Percentiles rank a stretch among this genome's conserved stretches.
Evolutionary conservation across 306 rosid genomes (phyloP).

Genomic region (Casuarina equisetifolia): DNA sequence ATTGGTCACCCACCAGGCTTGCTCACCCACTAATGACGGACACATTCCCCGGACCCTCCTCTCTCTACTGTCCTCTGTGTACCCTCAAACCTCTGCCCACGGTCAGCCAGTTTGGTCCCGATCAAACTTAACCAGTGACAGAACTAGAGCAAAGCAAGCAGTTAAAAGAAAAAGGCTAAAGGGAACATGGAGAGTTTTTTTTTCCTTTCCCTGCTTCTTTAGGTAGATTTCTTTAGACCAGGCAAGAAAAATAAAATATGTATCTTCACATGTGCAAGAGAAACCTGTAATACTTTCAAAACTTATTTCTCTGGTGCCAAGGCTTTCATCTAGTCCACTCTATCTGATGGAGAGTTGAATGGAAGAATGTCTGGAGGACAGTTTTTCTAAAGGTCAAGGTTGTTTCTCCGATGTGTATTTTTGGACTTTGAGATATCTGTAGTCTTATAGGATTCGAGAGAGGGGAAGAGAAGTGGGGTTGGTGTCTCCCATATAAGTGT

Average conservation of each 20-base stretch:
- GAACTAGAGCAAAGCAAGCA: conserved; percentile 17
- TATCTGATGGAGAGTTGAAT: conserved; percentile 3
- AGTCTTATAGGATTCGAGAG: conserved; percentile 22
- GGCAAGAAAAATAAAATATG: neutral
- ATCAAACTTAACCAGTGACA: conserved; percentile 20
- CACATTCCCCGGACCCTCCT: conserved; percentile 23
- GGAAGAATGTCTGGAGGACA: conserved; percentile 33
- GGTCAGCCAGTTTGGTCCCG: conserved; percentile 47
- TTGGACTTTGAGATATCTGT: conserved; percentile 15
- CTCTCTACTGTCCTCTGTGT: conserved; percentile 22
- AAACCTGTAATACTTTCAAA: neutral
- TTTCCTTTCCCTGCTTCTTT: conserved; percentile 10
- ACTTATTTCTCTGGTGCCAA: neutral
- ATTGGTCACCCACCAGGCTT: too few species aligned
- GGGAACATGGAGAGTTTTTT: conserved; percentile 9
- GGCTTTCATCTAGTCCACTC: conserved; percentile 19
- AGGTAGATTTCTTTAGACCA: conserved; percentile 16
- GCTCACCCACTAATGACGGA: conserved; percentile 19
- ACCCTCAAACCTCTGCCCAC: conserved; percentile 37
- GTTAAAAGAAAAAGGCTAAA: conserved; percentile 26
- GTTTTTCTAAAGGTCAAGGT: conserved; percentile 10
- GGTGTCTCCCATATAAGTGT: conserved; percentile 4
- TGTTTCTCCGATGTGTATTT: conserved; percentile 19
- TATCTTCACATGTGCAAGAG: neutral
- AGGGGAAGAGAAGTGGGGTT: neutral